Base-by-base conservation (phyloP, 2,329 filamentous ascomycete species). In the Monilinia vaccinii-corymbosi region DNA sequence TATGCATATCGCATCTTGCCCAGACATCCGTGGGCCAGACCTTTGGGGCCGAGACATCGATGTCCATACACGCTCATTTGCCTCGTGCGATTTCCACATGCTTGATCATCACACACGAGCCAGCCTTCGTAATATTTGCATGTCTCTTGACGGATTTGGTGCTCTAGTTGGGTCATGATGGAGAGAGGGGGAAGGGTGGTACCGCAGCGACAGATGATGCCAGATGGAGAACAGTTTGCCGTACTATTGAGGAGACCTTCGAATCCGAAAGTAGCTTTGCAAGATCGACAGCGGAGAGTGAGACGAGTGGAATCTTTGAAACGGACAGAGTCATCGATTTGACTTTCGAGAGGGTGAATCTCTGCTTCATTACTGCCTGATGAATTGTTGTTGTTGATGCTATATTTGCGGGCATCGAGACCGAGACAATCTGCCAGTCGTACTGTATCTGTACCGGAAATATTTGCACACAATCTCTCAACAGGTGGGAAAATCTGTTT, bases 401-500 rank as follows among this genome's bases (percentile, higher is more conserved):
- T 84, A 72, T 97, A 99, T 68, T 94, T 94, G 67, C 84, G 84
- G 31, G 90, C 85, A 73, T 99, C 94, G 31, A 99, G 85, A 2
- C 94, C 94, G 16, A 99, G 83, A 72, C 94, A 96, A 72, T 97
- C 92, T 2, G 94, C 94, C 11, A 99, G 81, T 65, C 92, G 86
- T 1, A 90, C 84, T 9, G 93, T 88, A 64, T 96, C 95, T 1
- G 94, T 99, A 61, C 94, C 94, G 16, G 84, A 84, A 69, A 99
- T 97, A 62, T 96, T 96, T 63, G 93, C 94, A 72, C 94, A 99
- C 25, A 99, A 85, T 80, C 94, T 90, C 76, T 99, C 94, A 31
- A 99, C 94, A 0, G 94, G 94, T 13, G 94, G 94, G 75, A 99
- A 91, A 61, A 99, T 97, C 74, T 99, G 94, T 78, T 99, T 99